Evolutionary conservation across 2,329 filamentous ascomycete genomes (phyloP), one percentile per base, ranked within the genome.

Genomic region (Clonostachys solani): DNA sequence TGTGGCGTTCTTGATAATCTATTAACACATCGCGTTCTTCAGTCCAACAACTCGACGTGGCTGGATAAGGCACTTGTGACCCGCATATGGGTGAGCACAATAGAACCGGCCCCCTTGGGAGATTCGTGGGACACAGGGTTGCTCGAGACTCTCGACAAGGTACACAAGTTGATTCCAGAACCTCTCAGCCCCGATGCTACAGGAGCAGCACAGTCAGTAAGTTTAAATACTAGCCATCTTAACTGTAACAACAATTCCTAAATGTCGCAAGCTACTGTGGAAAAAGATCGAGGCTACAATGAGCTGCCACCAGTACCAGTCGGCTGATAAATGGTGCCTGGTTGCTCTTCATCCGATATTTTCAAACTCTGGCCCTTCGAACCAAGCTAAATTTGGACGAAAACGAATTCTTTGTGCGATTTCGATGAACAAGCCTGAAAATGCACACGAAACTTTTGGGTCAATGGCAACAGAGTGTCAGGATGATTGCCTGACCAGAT

Each of bases 381-480:
- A 92, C 59, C 75, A 75, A 47, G 78, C 79, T 5, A 90, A 87
- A 51, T 74, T 94, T 50, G 46, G 36, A 38, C 91, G 91, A 48
- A 95, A 89, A 60, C 66, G 87, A 7, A 80, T 96, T 5, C 66
- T 86, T 5, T 92, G 86, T 58, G 80, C 83, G 3, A 66, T 94
- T 10, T 74, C 78, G 33, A 73, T 54, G 12, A 54, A 54, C 29
- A 52, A 65, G 36, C 36, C 49, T 6, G 56, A 61, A 12, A 47
- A 53, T 12, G 63, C 60, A 3, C 46, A 47, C 8, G 46, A 50
- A 4, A 44, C 77, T 1, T 84, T 86, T 52, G 65, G 71, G 17
- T 63, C 72, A 2, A 86, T 94, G 76, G 67, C 84, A 1, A 69
- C 80, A 15, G 55, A 65, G 0, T 75, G 75, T 16, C 78, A 75